These are phyloP conservation scores for Rhizopus sp. DNA, from an alignment of 371 early-diverging fungal genomes.

Conservation along the genomic window DNA sequence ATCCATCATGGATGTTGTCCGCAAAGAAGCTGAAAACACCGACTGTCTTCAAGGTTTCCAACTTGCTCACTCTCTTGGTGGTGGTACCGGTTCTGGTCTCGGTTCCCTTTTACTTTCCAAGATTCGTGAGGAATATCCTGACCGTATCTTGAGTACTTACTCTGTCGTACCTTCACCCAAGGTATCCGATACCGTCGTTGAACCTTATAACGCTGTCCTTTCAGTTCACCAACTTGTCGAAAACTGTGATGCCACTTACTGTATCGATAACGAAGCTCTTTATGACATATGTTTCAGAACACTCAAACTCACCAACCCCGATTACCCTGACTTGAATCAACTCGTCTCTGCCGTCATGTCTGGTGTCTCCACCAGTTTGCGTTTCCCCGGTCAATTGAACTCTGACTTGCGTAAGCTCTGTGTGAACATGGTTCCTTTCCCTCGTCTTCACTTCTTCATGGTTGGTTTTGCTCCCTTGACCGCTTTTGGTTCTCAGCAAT, in stretches of 20 bases:
- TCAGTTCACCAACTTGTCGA: constrained; percentile 91
- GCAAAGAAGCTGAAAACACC: constrained; percentile 87
- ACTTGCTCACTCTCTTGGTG: constrained; percentile 88
- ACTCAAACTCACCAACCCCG: constrained; percentile 80
- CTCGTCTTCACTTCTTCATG: constrained; percentile 99
- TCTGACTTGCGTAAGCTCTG: constrained; percentile 98
- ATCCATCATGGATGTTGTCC: constrained; percentile 81
- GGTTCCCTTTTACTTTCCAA: constrained; percentile 90
- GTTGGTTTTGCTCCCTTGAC: constrained; percentile 98
- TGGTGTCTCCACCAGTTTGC: constrained; percentile 97
- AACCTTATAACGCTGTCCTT: constrained; percentile 93
- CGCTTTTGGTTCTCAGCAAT: constrained; percentile 83
- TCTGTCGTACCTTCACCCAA: constrained; percentile 97
- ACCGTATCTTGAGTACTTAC: constrained; percentile 93
- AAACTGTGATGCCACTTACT: constrained; percentile 96
- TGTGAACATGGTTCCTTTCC: constrained; percentile 99
- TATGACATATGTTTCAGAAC: constrained; percentile 91
- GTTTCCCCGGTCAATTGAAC: constrained; percentile 99
- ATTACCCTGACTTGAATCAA: constrained; percentile 84
- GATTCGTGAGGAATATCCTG: constrained; percentile 94
- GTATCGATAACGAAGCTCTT: constrained; percentile 98
- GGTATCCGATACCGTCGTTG: constrained; percentile 91
- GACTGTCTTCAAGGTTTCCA: constrained; percentile 94
- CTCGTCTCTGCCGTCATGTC: constrained; percentile 90
- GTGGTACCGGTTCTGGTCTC: constrained; percentile 92